Percentiles rank a stretch among this genome's conserved stretches.
phyloP scores from a whole-genome alignment of 2,329 filamentous ascomycete genomes.

The Akanthomyces dipterigenus region DNA sequence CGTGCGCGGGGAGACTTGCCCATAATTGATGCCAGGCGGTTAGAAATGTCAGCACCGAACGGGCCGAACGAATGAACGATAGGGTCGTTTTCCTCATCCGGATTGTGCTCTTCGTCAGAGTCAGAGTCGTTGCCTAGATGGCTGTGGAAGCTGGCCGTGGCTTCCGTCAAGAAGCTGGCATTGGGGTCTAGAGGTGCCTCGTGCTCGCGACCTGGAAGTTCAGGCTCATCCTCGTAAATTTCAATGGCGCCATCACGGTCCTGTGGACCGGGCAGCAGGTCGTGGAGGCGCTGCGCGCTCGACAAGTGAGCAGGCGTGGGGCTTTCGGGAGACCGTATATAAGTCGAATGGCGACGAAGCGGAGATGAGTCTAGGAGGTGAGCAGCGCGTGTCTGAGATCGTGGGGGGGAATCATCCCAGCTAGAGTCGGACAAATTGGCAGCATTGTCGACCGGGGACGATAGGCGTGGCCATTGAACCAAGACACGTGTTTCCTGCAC shows the following conservation, averaged over 20 bases:
- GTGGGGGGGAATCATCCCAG: conserved; percentile 59
- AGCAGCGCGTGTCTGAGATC: conserved; percentile 24
- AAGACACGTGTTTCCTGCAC: conserved; percentile 89
- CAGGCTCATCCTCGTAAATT: conserved; percentile 66
- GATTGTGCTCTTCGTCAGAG: conserved; percentile 64
- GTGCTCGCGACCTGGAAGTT: conserved; percentile 28
- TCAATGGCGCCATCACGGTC: conserved; percentile 43
- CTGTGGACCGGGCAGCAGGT: conserved; percentile 33
- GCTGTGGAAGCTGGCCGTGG: conserved; percentile 49
- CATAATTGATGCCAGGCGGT: conserved; percentile 71
- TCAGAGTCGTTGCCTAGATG: conserved; percentile 49
- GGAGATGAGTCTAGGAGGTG: conserved; percentile 53
- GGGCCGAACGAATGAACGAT: conserved; percentile 88
- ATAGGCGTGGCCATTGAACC: conserved; percentile 71
- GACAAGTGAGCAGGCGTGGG: conserved; percentile 43
- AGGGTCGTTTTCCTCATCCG: conserved; percentile 91
- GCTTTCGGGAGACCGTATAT: conserved; percentile 71
- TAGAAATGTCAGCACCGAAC: conserved; percentile 79
- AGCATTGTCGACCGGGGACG: conserved; percentile 30
- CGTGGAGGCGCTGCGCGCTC: conserved; percentile 39
- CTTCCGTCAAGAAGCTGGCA: conserved; percentile 44
- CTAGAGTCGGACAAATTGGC: conserved; percentile 58
- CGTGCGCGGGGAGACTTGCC: conserved; percentile 55
- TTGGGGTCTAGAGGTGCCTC: conserved; percentile 22
- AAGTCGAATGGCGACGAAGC: conserved; percentile 42